Evolutionary conservation across 2,329 filamentous ascomycete genomes (phyloP).

Genomic region (Rachicladosporium sp.): DNA sequence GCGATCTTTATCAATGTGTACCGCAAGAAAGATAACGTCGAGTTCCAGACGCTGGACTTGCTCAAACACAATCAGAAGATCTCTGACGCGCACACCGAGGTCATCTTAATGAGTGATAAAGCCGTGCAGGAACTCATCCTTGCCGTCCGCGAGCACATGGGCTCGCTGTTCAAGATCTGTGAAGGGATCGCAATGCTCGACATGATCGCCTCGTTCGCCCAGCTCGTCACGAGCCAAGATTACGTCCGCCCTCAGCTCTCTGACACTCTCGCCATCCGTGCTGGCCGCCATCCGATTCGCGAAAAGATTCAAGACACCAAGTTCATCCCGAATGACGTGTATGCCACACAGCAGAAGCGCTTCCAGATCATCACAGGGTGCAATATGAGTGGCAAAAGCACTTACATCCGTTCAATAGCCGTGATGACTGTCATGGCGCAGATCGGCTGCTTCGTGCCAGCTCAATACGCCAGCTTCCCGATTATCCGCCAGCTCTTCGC

Average conservation of each 20-base stretch:
- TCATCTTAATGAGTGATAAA: conserved; percentile 66
- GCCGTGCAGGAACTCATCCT: conserved; percentile 60
- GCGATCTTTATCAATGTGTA: conserved; percentile 65
- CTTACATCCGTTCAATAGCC: conserved; percentile 77
- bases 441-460: conserved; percentile 81
- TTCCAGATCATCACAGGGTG: conserved; percentile 93
- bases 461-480: conserved; percentile 68
- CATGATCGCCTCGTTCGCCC: conserved; percentile 52
- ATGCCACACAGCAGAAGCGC: conserved; percentile 63
- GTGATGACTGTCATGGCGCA: conserved; percentile 88
- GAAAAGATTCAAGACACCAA: conserved; percentile 57
- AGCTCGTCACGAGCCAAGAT: conserved; percentile 55
- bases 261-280: conserved; percentile 57
- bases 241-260: conserved; percentile 55
- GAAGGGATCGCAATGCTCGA: conserved; percentile 80
- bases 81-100: conserved; percentile 68
- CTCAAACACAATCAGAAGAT: conserved; percentile 68
- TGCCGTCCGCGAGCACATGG: conserved; percentile 58
- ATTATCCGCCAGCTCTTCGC: conserved; percentile 78
- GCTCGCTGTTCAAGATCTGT: conserved; percentile 67
- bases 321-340: conserved; percentile 84
- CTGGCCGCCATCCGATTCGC: conserved; percentile 64
- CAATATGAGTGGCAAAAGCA: conserved; percentile 98
- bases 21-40: conserved; percentile 59
- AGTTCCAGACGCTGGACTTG: conserved; percentile 77